A percentile compares a stretch with the other conserved stretches of the same genome.
Conservation (phyloP, 345 rosid genomes). For the Syzygium oleosum region DNA sequence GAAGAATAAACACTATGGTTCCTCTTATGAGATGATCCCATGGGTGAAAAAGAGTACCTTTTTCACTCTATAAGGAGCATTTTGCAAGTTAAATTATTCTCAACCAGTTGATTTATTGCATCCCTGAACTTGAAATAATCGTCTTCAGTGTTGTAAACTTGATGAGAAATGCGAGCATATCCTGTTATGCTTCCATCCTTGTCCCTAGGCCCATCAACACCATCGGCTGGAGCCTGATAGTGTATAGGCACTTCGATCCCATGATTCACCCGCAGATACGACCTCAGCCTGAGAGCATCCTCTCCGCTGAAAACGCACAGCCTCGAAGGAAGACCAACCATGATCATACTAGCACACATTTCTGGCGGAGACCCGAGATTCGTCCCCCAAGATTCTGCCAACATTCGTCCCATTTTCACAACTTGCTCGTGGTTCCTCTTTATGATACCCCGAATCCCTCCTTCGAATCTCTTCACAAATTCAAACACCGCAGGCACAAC, state of each 20-base stretch:
- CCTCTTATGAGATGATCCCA: background rate
- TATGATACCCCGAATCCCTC: constrained; percentile 81
- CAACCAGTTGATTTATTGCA: constrained; percentile 42
- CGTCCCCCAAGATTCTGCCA: constrained; percentile 83
- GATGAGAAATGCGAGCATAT: constrained; percentile 79
- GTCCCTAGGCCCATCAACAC: constrained; percentile 8
- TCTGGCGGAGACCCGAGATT: constrained; percentile 72
- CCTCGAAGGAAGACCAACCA: constrained; percentile 81
- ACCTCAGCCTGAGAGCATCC: constrained; percentile 52
- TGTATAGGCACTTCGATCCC: constrained; percentile 73
- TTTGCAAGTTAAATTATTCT: constrained; percentile 47
- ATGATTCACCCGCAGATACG: constrained; percentile 49
- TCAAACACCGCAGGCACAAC: constrained; percentile 74
- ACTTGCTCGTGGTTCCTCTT: constrained; percentile 69
- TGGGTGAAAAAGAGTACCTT: background rate
- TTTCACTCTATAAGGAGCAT: background rate
- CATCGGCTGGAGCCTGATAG: constrained; percentile 25
- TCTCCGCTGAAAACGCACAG: constrained; percentile 41
- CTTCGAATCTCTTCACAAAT: constrained; percentile 74
- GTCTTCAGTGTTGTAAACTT: constrained; percentile 69
- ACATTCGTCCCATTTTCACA: constrained; percentile 79
- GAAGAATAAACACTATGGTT: background rate
- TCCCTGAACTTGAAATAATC: constrained; percentile 76
- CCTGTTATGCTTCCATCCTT: constrained; percentile 50
- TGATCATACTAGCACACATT: constrained; percentile 80